Conservation (phyloP, 768 basidiomycete species). For the Trichaptum fuscoviolaceum region DNA sequence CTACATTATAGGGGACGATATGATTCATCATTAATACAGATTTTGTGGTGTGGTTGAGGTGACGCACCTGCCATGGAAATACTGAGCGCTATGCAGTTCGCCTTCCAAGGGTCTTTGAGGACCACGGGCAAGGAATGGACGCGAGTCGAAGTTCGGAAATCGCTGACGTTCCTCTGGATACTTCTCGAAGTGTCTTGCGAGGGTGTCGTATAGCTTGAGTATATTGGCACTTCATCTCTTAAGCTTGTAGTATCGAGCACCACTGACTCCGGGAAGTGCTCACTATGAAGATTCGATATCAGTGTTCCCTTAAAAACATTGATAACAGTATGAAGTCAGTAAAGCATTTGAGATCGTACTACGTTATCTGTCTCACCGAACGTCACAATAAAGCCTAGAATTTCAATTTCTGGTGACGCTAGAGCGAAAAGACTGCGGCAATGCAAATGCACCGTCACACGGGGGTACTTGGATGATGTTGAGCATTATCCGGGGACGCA, state of each 20-base stretch:
- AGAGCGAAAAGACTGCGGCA: conserved; percentile 62
- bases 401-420: conserved; percentile 78
- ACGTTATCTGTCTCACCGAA: conserved; percentile 48
- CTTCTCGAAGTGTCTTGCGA: conserved; percentile 51
- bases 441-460: not conserved
- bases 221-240: conserved; percentile 53
- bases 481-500: conserved; percentile 31
- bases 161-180: conserved; percentile 47
- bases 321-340: not conserved
- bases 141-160: conserved; percentile 57
- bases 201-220: conserved; percentile 66
- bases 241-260: not conserved
- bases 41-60: not conserved
- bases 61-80: conserved; percentile 75
- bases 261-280: conserved; percentile 21
- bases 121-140: conserved; percentile 57
- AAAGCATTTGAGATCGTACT: not conserved
- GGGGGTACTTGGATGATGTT: not conserved
- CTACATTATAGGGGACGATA: conserved; percentile 27
- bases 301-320: conserved; percentile 54
- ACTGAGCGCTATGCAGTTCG: conserved; percentile 67
- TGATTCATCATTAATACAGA: not conserved
- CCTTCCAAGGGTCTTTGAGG: conserved; percentile 64
- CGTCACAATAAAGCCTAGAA: conserved; percentile 68
- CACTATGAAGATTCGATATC: conserved; percentile 58